Evolutionary conservation across 176 grass and related monocot genomes (phyloP), one percentile per base, ranked within the genome.

Genomic region (Rhipidocladum racemiflorum): DNA sequence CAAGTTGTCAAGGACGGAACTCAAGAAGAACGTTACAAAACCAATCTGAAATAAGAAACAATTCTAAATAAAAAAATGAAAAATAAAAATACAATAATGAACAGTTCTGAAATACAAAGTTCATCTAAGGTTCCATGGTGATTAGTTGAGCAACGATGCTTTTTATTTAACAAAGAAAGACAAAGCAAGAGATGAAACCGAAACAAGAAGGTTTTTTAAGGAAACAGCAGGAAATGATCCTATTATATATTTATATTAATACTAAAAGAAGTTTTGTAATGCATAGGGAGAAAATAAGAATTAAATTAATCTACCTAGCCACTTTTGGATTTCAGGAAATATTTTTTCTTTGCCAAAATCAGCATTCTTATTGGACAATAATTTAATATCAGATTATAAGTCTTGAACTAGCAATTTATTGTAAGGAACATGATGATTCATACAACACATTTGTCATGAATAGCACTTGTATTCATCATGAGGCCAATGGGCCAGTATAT

Each of bases 21-120:
- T 98, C 76, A 98, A 61, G 76, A 98, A 98, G 78, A 98, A 98
- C 53, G 95, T 98, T 36, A 98, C 92, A 88, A 98, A 86, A 38
- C 95, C 95, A 78, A 98, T 84, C 95, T 98, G 88, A 87, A 94
- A 85, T 69, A 56, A 29, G 18, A 59, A 85, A 71, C 2, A 44
- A 71, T 72, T 44, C 55, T 43, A 77, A 65, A 66, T 74, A 69
- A 42, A 38, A 38, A 38, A 35, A 32, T n/a, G n/a, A 32, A 4
- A 35, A 35, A 38, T 38, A 38, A 39, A 38, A 83, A 6, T 4
- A 81, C 55, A 23, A 44, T 24, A 51, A 25, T 40, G 12, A 87
- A 84, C 15, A 71, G 13, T 27, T 61, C 42, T 46, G 24, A 25
- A 39, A 67, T 45, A 44, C 30, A 38, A 72, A 44, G 34, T 25